Base-by-base conservation (phyloP, 2,329 filamentous ascomycete genomes). In the Alternaria atra region DNA sequence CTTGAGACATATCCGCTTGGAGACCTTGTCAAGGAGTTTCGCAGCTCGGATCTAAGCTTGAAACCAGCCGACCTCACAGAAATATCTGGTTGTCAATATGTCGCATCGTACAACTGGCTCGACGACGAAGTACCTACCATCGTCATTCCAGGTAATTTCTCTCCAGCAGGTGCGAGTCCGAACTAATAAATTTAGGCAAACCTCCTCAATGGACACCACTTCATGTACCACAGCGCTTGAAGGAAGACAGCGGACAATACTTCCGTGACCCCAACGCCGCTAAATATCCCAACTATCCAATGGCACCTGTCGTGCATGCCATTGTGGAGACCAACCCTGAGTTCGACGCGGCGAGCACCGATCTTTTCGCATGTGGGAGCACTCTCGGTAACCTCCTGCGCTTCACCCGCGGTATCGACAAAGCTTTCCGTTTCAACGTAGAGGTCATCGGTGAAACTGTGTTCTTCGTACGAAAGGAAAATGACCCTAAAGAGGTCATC, bases 381-480 rank as follows among this genome's bases (percentile, higher is more conserved):
- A 90, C 87, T 0, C 60, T 91, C 0, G 85, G 87, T 0, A 89
- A 86, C 68, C 81, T 91, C 0, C 76, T 90, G 1, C 82, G 86
- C 1, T 90, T 89, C 63, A 78, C 82, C 5, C 76, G 81, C 2
- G 79, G 79, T 0, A 61, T 79, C 2, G 77, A 83, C 13, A 80
- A 80, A 47, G 55, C 80, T 0, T 91, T 91, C 66, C 83, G 88
- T 2, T 86, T 90, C 60, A 77, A 85, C 3, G 81, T 89, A 5
- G 84, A 91, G 61, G 72, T 80, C 0, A 75, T 91, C 1, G 83
- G 82, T 2, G 79, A 83, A 1, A 88, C 86, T 0, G 82, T 90
- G 0, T 89, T 91, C 75, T 83, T 92, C 50, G 74, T 89, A 12
- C 85, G 89, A 1, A 82, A 85, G 23, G 88, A 90, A 67, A 87